Evolutionary conservation across 345 rosid species (phyloP).

Genomic region (Microcos paniculata): DNA sequence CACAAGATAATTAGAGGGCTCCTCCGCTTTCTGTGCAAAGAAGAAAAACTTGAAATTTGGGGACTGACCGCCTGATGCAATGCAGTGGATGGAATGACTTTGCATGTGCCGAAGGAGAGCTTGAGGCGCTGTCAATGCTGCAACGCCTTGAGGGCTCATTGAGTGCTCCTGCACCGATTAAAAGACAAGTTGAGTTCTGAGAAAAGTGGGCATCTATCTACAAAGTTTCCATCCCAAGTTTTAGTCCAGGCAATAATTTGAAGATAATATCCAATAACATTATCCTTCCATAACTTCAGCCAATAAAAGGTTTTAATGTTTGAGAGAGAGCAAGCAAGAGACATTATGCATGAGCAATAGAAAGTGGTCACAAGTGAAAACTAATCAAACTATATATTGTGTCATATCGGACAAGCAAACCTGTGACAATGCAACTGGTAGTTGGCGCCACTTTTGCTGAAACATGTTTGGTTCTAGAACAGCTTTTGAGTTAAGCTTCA

Average conservation of each 20-base stretch:
- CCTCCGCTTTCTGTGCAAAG: slow-evolving; percentile 85
- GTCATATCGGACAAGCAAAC: slow-evolving; percentile 31
- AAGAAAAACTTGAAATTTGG: slow-evolving; percentile 94
- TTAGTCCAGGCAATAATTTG: background rate
- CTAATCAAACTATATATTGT: background rate
- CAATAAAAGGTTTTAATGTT: background rate
- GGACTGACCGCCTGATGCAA: slow-evolving; percentile 92
- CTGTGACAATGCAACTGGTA: slow-evolving; percentile 68
- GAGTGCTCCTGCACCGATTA: slow-evolving; percentile 53
- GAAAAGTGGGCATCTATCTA: background rate
- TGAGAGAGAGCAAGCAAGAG: background rate
- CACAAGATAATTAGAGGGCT: slow-evolving; percentile 56
- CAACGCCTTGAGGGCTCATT: slow-evolving; percentile 68
- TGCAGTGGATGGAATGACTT: slow-evolving; percentile 79
- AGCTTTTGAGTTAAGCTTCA: slow-evolving; percentile 85
- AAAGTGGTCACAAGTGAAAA: background rate
- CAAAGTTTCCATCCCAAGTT: background rate
- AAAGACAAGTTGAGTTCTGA: background rate
- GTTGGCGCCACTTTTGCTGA: slow-evolving; percentile 93
- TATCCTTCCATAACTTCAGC: background rate
- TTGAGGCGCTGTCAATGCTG: slow-evolving; percentile 67
- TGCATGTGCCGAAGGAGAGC: slow-evolving; percentile 86
- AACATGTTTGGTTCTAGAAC: slow-evolving; percentile 75
- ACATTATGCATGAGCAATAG: background rate
- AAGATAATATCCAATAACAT: background rate